Conservation (phyloP, 495 filamentous ascomycete genomes). For the Alectoria sarmentosa region DNA sequence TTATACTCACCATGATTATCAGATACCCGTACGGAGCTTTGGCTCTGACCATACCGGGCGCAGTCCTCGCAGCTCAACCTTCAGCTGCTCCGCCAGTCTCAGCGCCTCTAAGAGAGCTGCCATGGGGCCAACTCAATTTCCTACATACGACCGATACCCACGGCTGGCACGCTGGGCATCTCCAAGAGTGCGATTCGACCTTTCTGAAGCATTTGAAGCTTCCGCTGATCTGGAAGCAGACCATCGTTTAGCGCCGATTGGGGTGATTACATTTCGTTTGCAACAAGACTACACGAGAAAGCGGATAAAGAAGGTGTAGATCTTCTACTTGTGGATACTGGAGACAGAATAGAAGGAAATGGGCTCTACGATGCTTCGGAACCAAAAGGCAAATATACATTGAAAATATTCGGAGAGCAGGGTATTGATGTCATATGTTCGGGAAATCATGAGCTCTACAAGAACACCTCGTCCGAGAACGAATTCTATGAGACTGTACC, state of each 20-base stretch:
- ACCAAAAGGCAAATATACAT: constrained; percentile 81
- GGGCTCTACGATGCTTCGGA: constrained; percentile 88
- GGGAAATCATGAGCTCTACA: constrained; percentile 95
- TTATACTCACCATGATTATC: constrained; percentile 19
- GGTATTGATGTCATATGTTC: constrained; percentile 77
- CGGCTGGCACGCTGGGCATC: constrained; percentile 91
- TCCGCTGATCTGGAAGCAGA: constrained; percentile 38
- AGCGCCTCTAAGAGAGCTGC: constrained; percentile 72
- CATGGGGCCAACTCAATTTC: constrained; percentile 91
- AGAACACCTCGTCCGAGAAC: constrained; percentile 61
- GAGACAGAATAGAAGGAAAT: constrained; percentile 91
- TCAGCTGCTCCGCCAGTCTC: constrained; percentile 69
- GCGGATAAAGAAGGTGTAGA: constrained; percentile 75
- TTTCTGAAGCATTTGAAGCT: background rate
- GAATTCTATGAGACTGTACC: constrained; percentile 76
- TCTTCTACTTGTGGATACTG: constrained; percentile 85
- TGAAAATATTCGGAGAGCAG: constrained; percentile 77
- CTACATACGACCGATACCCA: constrained; percentile 92
- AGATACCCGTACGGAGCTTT: constrained; percentile 18
- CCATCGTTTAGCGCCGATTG: constrained; percentile 90
- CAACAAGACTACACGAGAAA: constrained; percentile 67
- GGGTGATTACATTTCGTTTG: constrained; percentile 96
- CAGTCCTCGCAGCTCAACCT: constrained; percentile 60
- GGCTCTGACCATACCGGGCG: constrained; percentile 26
- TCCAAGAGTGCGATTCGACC: constrained; percentile 61